A percentile compares a stretch with the other conserved stretches of the same genome.
phyloP scores from a whole-genome alignment of 2,329 filamentous ascomycete genomes.

The Chrysosporium keratinophilum region DNA sequence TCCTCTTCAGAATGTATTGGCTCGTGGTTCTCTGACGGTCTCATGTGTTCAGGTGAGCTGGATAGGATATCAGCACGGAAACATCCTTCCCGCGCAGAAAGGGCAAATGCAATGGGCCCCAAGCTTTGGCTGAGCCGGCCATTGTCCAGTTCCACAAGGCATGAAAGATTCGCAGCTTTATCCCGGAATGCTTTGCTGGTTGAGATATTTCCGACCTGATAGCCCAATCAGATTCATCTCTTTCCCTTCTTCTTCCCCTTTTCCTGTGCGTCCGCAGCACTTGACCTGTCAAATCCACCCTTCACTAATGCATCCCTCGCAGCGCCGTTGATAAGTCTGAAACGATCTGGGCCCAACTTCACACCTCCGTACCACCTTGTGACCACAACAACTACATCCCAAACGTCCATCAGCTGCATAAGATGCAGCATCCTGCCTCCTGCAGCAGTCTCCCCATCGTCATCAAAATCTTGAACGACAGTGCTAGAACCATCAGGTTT shows the following conservation, averaged over 20 bases:
- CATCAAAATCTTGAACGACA: constrained; percentile 79
- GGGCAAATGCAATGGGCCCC: no score
- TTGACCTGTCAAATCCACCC: constrained; percentile 55
- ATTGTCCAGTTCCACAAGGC: no score
- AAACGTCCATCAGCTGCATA: constrained; percentile 89
- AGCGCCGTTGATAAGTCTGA: constrained; percentile 77
- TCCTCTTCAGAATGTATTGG: no score
- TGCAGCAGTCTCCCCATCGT: constrained; percentile 90
- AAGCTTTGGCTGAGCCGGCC: no score
- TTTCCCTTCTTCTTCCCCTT: constrained; percentile 39
- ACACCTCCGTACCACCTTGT: constrained; percentile 92
- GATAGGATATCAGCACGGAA: no score
- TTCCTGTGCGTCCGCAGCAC: constrained; percentile 45
- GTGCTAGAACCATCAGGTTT: constrained; percentile 32
- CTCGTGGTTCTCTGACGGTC: no score
- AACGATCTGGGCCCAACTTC: constrained; percentile 76
- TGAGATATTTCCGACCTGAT: background rate
- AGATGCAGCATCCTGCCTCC: constrained; percentile 76
- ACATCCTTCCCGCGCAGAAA: no score
- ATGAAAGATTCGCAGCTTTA: no score
- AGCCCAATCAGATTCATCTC: background rate
- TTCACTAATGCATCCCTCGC: constrained; percentile 75
- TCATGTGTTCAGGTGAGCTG: no score
- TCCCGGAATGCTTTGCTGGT: no score
- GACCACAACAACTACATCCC: constrained; percentile 87